Evolutionary conservation across 768 basidiomycete genomes (phyloP).

Genomic region (Rhizopogon vesiculosus): DNA sequence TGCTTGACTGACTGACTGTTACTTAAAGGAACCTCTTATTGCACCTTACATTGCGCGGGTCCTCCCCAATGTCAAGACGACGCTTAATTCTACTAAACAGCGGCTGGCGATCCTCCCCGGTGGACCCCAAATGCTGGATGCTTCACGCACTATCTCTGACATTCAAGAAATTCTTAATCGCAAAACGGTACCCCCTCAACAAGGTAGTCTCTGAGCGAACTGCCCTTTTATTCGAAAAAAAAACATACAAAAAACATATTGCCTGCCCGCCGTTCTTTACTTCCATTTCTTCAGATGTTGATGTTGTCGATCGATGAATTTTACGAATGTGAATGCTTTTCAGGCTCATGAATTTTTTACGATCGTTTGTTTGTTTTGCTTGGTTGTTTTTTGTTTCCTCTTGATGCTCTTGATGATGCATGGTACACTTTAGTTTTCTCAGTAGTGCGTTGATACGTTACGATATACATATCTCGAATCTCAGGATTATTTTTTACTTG

Average conservation of each 20-base stretch:
- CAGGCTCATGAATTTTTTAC: not conserved
- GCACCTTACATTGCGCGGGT: constrained; percentile 80
- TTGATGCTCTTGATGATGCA: not conserved
- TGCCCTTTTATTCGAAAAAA: not conserved
- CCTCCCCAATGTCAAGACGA: constrained; percentile 71
- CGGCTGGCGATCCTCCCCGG: constrained; percentile 75
- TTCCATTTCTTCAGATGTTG: not conserved
- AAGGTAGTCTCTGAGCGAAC: not conserved
- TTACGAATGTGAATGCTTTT: not conserved
- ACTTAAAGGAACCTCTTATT: constrained; percentile 67
- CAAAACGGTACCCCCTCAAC: constrained; percentile 25
- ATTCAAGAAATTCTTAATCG: constrained; percentile 66
- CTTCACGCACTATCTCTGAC: constrained; percentile 65
- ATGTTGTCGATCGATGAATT: not conserved
- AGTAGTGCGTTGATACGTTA: no score
- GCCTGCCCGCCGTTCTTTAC: not conserved
- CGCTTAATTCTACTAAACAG: constrained; percentile 75
- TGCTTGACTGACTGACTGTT: not conserved
- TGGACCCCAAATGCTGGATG: constrained; percentile 61
- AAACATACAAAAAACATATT: not conserved
- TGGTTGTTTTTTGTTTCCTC: not conserved
- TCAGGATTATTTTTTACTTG: no score
- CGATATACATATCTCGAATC: no score
- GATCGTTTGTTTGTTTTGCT: not conserved
- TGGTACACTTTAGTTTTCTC: not conserved